These are phyloP conservation scores for Cladophialophora exuberans DNA, from an alignment of 2,329 filamentous ascomycete genomes.

Conservation along the genomic window DNA sequence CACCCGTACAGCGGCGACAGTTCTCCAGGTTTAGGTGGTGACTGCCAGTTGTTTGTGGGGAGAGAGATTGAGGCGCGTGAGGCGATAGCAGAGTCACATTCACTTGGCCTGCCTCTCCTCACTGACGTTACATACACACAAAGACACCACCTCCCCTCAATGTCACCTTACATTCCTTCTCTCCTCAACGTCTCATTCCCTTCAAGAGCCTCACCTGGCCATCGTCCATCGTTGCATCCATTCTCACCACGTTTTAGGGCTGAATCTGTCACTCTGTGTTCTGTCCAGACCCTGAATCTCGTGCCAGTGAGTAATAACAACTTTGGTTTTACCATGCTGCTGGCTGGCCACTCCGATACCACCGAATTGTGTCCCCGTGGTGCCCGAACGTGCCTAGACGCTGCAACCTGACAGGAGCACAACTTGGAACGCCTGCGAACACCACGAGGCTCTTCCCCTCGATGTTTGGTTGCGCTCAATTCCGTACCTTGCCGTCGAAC, in stretches of 20 bases:
- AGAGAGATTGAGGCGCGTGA: conserved; percentile 4
- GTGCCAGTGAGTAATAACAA: background rate
- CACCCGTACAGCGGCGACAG: no score
- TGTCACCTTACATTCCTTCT: conserved; percentile 5
- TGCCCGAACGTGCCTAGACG: conserved; percentile 20
- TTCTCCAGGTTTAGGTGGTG: conserved; percentile 7
- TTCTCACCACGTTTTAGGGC: background rate
- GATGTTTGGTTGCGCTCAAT: conserved; percentile 18
- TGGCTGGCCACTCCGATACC: background rate
- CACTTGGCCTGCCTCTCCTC: conserved; percentile 21
- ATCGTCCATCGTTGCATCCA: conserved; percentile 29
- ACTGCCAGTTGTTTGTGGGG: background rate
- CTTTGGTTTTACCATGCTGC: no score
- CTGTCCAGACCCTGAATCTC: background rate
- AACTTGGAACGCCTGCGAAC: conserved; percentile 1
- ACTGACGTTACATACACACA: conserved; percentile 25
- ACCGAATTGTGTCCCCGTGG: conserved; percentile 21
- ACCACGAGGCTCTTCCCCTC: background rate
- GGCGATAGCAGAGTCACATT: conserved; percentile 26
- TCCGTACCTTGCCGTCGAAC: conserved; percentile 20
- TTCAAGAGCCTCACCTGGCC: conserved; percentile 2
- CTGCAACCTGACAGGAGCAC: conserved; percentile 28
- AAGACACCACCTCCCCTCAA: conserved; percentile 10
- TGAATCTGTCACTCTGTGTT: background rate
- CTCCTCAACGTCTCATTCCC: conserved; percentile 25